Base-by-base conservation (phyloP, 345 rosid species). In the Arabidopsis suecica region DNA sequence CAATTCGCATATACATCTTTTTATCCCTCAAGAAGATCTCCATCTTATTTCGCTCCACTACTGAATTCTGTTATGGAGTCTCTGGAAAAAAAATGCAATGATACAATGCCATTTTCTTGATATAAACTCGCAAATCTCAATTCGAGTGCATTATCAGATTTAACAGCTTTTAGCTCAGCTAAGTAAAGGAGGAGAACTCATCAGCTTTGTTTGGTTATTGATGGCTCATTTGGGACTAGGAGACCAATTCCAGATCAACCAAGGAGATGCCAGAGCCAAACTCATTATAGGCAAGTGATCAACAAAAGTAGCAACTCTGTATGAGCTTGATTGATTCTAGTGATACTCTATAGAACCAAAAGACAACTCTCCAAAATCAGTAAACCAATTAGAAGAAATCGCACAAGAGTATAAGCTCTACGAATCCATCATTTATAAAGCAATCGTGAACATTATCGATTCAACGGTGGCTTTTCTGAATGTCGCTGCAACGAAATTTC, bases 181-280 rank as follows among this genome's bases (percentile, higher is more conserved):
- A 4, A 78, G 88, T 51, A 82, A 74, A 71, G 93, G 96, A 0
- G 91, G 96, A 16, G 85, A 86, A 78, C 83, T 87, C 2, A 23
- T 90, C 7, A 79, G 81, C 11, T 76, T 81, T 54, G 83, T 88
- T 53, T 86, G 93, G 90, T 45, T 91, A 34, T 68, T 89, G 78
- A 91, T 89, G 91, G 88, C 89, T 48, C 96, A 91, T 75, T 79
- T 91, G 6, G 89, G 96, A n/a, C 32, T 89, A 2, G 85, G 83
- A 23, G 74, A 79, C 20, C 86, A 86, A 59, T 86, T 84, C 83
- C 88, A 86, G 45, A 83, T 81, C 48, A 86, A 88, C 1, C 83
- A 82, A 60, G 84, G 85, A 55, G 84, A 86, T 66, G 86, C 82
- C 7, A 76, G 88, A 74, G 89, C 86, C 20, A 88, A 88, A 75